Conservation (phyloP, 2,329 filamentous ascomycete species). For the Dothideomycetidae sp. region DNA sequence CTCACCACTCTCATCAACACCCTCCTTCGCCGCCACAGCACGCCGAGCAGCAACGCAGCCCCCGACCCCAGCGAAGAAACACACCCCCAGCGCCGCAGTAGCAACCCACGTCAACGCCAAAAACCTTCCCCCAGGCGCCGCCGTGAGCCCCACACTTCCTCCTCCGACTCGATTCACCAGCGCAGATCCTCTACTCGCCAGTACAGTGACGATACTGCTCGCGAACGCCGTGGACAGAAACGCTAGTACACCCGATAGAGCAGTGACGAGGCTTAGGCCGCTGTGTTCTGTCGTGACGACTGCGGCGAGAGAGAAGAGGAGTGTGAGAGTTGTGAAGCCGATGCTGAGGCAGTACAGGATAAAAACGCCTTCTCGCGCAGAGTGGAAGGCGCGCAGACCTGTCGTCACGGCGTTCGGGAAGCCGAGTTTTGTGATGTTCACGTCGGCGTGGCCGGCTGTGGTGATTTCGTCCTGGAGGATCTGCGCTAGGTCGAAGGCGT, state of each 20-base stretch:
- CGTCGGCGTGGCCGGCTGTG: slow-evolving; percentile 24
- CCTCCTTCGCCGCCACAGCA: no score
- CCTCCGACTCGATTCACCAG: slow-evolving; percentile 41
- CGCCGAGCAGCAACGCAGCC: no score
- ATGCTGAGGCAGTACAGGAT: slow-evolving; percentile 46
- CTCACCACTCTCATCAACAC: no score
- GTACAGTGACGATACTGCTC: slow-evolving; percentile 59
- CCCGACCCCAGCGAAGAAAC: no score
- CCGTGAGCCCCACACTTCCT: slow-evolving; percentile 35
- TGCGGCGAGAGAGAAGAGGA: slow-evolving; percentile 33
- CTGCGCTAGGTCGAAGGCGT: slow-evolving; percentile 41
- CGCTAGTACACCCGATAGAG: slow-evolving; percentile 34
- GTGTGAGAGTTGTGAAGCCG: slow-evolving; percentile 35
- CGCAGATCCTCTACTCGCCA: slow-evolving; percentile 39
- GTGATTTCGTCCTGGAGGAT: slow-evolving; percentile 37
- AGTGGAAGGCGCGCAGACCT: slow-evolving; percentile 37
- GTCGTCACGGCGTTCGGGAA: slow-evolving; percentile 45
- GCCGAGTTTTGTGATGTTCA: slow-evolving; percentile 37
- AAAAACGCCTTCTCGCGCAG: slow-evolving; percentile 39
- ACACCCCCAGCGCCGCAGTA: slow-evolving; percentile 19
- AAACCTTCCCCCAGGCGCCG: slow-evolving; percentile 39
- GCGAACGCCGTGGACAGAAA: slow-evolving; percentile 51
- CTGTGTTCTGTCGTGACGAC: slow-evolving; percentile 32
- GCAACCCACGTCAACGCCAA: slow-evolving; percentile 46
- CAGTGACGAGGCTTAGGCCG: slow-evolving; percentile 35